A percentile compares a stretch with the other conserved stretches of the same genome.
These are phyloP conservation scores for Cairneyella variabilis DNA, from an alignment of 495 filamentous ascomycete genomes.

Conservation along the genomic window DNA sequence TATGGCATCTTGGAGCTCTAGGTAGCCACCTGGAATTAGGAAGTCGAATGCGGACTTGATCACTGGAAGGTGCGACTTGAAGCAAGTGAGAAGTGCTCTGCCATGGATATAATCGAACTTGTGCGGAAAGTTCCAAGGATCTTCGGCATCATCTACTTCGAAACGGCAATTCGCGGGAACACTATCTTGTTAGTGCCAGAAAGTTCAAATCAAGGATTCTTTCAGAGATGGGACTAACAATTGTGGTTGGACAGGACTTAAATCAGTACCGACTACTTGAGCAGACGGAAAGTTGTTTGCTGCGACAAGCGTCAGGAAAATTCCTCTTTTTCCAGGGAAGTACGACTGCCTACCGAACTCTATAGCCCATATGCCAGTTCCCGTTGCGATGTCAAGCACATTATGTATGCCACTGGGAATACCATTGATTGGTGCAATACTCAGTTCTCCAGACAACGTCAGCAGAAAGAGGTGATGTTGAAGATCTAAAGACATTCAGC, in stretches of 20 bases:
- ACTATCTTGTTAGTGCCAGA: constrained; percentile 23
- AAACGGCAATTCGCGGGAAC: constrained; percentile 50
- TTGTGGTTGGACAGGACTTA: constrained; percentile 49
- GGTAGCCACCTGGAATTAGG: constrained; percentile 43
- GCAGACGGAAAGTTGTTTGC: constrained; percentile 35
- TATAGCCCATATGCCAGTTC: constrained; percentile 14
- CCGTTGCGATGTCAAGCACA: constrained; percentile 9
- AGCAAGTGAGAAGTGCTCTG: constrained; percentile 21
- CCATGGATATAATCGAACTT: constrained; percentile 48
- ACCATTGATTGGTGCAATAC: constrained; percentile 22
- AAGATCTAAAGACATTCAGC: constrained; percentile 34
- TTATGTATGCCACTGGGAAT: background rate
- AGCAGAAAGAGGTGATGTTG: constrained; percentile 43
- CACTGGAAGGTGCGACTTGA: background rate
- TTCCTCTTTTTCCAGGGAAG: constrained; percentile 21
- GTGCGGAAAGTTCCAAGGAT: constrained; percentile 44
- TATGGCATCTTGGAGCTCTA: constrained; percentile 44
- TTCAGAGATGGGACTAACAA: constrained; percentile 21
- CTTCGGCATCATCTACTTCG: constrained; percentile 48
- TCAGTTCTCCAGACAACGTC: constrained; percentile 37
- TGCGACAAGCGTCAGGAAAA: background rate
- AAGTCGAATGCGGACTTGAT: background rate
- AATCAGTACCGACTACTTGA: constrained; percentile 45
- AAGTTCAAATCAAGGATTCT: background rate
- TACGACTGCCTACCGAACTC: constrained; percentile 21